Evolutionary conservation across 1,139 yeast genomes (phyloP), one percentile per base, ranked within the genome.

Genomic region (Insectozyma bohioensis): DNA sequence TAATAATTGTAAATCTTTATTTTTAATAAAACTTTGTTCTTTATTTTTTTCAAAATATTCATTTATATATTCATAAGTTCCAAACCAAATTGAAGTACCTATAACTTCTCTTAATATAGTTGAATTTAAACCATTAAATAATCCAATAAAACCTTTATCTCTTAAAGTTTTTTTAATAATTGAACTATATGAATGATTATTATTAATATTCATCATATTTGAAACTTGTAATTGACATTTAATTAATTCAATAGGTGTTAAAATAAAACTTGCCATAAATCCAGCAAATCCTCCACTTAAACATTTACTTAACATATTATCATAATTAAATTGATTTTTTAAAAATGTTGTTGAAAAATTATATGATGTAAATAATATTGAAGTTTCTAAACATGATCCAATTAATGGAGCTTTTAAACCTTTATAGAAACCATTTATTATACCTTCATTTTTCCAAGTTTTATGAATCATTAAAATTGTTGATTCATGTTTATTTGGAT

Each of bases 71-170:
- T 87, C 96, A 54, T 87, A 87, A 20, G 92, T 77, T 1, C 95
- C 94, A 60, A 90, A 90, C 97, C 97, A 90, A 3, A 92, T 80
- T 4, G 95, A 86, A 1, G 96, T 85, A 5, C 97, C 97, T 16
- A 88, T 81, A 23, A 86, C 73, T 56, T 90, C 97, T 48, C 97
- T 72, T 2, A 85, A 44, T 36, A 87, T 61, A 0, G 97, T 90
- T n/a, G 95, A 82, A 1, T 79, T 66, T 45, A 88, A 88, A 1
- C 97, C 97, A 40, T 76, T 77, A 96, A 96, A 90, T 24, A 69
- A 52, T 2, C 75, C 75, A 9, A 37, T 2, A 0, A 85, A 8
- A 0, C 97, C 97, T 11, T 74, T 67, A 4, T 61, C 56, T 9
- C 46, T 48, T 16, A 75, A 47, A 0, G 83, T 67, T 4, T 63